A percentile compares a stretch with the other conserved stretches of the same genome.
Evolutionary conservation across 2,329 filamentous ascomycete species (phyloP).

Genomic region (Escovopsis sp.): DNA sequence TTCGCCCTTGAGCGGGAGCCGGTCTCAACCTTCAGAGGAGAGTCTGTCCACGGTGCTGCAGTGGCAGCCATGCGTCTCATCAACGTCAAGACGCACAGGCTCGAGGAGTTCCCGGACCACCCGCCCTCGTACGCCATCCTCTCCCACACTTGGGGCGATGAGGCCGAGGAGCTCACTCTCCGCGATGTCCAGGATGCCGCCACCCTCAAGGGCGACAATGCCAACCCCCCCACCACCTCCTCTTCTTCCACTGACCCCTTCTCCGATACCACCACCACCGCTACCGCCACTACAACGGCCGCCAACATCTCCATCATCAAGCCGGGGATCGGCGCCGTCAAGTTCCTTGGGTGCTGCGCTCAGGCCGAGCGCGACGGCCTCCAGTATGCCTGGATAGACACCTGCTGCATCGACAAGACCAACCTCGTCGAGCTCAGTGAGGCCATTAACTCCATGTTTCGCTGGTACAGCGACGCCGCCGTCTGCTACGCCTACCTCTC

Average conservation of each 20-base stretch:
- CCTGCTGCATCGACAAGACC: constrained; percentile 9
- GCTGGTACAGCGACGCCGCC: constrained; percentile 5
- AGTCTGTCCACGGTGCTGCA: no score
- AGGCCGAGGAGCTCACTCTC: constrained; percentile 1
- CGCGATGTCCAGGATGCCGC: neutral
- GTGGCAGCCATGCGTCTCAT: constrained; percentile 15
- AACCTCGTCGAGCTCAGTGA: constrained; percentile 7
- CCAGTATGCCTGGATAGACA: constrained; percentile 8
- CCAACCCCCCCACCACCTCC: no score
- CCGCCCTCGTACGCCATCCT: constrained; percentile 15
- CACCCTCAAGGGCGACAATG: no score
- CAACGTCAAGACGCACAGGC: constrained; percentile 7
- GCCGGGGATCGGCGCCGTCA: neutral
- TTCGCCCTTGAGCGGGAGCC: no score
- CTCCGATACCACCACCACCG: no score
- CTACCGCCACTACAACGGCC: no score
- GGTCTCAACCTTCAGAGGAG: neutral
- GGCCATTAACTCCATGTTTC: constrained; percentile 9
- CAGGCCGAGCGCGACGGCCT: constrained; percentile 8
- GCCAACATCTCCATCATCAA: neutral
- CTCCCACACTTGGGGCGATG: constrained; percentile 15
- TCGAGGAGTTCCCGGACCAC: constrained; percentile 8
- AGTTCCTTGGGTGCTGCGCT: constrained; percentile 1
- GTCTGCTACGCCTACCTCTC: constrained; percentile 8
- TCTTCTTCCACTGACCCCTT: no score